Evolutionary conservation across 2,329 filamentous ascomycete genomes (phyloP).

Genomic region (Fusarium tuaranense): DNA sequence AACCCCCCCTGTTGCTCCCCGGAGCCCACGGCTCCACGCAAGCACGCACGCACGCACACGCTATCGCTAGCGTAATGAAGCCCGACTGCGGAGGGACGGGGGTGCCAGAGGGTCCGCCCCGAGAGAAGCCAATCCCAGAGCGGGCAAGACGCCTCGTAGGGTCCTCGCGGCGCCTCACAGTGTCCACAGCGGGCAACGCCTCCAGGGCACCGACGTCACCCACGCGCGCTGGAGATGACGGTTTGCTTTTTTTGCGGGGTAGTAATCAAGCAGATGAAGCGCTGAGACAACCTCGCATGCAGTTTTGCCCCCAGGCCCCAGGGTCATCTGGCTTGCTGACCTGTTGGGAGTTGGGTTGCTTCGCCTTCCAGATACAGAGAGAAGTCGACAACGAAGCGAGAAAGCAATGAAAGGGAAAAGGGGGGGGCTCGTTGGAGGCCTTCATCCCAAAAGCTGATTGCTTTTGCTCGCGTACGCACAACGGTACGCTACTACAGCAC

Average conservation of each 20-base stretch:
- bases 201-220: conserved; percentile 40
- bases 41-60: conserved; percentile 8
- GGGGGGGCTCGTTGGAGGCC: neutral
- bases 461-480: conserved; percentile 3
- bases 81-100: conserved; percentile 31
- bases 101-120: conserved; percentile 25
- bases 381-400: conserved; percentile 9
- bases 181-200: conserved; percentile 10
- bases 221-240: conserved; percentile 11
- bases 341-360: conserved; percentile 3
- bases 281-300: conserved; percentile 15
- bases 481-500: neutral
- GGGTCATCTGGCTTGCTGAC: conserved; percentile 3
- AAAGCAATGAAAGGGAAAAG: conserved; percentile 3
- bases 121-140: conserved; percentile 26
- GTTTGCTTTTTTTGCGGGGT: conserved; percentile 40
- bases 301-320: conserved; percentile 13
- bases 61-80: conserved; percentile 19
- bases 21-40: conserved; percentile 25
- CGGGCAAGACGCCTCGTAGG: conserved; percentile 21
- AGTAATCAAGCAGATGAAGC: conserved; percentile 9
- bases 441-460: neutral
- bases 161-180: conserved; percentile 12
- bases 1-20: conserved; percentile 23
- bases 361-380: conserved; percentile 23